Conservation (phyloP, 257 asterid genomes). For the Nicotiana tabacum region DNA sequence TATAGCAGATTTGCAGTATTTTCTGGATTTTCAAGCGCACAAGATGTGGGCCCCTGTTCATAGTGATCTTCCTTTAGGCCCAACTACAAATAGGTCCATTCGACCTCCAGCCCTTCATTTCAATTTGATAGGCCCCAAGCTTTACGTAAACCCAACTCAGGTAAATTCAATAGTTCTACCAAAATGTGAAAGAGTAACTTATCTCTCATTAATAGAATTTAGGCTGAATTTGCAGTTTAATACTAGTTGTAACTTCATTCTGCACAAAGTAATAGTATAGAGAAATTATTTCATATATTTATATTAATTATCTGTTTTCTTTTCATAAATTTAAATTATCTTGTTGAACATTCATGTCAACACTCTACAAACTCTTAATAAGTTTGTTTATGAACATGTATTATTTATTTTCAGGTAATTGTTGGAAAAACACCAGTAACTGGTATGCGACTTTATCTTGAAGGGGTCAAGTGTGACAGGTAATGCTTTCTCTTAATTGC, state of each 20-base stretch:
- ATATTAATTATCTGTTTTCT: too few relatives aligned
- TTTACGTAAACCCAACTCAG: conserved; percentile 59
- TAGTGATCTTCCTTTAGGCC: conserved; percentile 78
- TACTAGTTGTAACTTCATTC: too few relatives aligned
- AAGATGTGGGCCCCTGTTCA: conserved; percentile 82
- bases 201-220: too few relatives aligned
- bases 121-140: conserved; percentile 65
- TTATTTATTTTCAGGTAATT: conserved; percentile 34
- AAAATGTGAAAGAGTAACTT: too few relatives aligned
- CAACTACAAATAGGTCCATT: conserved; percentile 31
- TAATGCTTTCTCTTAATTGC: not conserved
- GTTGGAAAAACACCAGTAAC: conserved; percentile 64
- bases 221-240: too few relatives aligned
- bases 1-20: conserved; percentile 59
- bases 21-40: conserved; percentile 80
- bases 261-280: too few relatives aligned
- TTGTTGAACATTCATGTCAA: not conserved
- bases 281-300: too few relatives aligned
- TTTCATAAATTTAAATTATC: not conserved
- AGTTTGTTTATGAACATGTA: not conserved
- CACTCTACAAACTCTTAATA: not conserved
- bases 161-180: too few relatives aligned
- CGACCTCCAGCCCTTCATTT: conserved; percentile 51
- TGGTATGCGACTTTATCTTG: conserved; percentile 82
- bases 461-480: conserved; percentile 78